Evolutionary conservation across 192 early-diverging fungal species (phyloP).

Genomic region (Backusella australiensis): DNA sequence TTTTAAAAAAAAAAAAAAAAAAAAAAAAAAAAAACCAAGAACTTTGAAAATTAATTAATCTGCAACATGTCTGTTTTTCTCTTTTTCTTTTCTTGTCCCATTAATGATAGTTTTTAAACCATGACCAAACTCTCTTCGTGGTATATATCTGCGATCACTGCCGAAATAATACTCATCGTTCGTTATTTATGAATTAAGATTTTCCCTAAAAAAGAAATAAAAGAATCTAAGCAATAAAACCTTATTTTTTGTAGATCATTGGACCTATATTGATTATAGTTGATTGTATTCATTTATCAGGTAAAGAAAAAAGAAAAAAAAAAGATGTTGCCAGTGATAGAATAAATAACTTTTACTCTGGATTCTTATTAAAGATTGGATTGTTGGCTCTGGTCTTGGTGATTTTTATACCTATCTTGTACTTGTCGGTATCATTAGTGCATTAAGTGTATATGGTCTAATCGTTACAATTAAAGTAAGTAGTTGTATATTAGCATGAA

Average conservation of each 20-base stretch:
- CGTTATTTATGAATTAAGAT: background rate
- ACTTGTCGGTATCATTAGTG: conserved; percentile 1
- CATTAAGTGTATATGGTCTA: background rate
- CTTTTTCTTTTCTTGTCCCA: background rate
- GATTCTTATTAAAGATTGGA: conserved; percentile 12
- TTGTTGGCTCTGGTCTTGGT: background rate
- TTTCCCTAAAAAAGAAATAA: background rate
- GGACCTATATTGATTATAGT: conserved; percentile 2
- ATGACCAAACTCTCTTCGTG: background rate
- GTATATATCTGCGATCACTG: background rate
- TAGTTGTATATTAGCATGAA: background rate
- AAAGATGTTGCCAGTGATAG: background rate
- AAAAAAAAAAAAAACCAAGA: background rate
- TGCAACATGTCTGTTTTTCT: background rate
- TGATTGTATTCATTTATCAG: background rate
- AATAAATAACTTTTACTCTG: background rate
- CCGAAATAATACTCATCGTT: background rate
- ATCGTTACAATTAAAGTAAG: conserved; percentile 4
- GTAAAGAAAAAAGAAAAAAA: background rate
- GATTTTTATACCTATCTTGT: conserved; percentile 19
- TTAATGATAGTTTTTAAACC: background rate
- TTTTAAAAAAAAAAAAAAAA: too few relatives aligned
- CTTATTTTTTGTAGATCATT: conserved; percentile 9
- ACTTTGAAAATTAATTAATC: background rate
- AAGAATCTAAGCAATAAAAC: background rate